phyloP scores from a whole-genome alignment of 768 basidiomycete genomes.

The Calvatia gigantea region DNA sequence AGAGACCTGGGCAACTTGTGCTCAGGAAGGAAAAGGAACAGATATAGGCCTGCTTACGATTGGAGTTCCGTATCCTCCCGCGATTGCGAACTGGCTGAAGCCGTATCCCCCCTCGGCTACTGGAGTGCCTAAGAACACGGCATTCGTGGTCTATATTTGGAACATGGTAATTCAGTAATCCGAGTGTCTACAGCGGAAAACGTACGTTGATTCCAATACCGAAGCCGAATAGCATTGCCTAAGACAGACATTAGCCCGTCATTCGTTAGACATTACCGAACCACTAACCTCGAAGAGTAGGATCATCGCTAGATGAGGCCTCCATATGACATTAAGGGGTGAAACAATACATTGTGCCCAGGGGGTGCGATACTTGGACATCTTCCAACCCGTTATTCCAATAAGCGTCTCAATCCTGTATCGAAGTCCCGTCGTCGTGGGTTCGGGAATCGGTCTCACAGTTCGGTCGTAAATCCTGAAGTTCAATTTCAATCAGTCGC shows the following conservation, averaged over 20 bases:
- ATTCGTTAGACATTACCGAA: constrained; percentile 52
- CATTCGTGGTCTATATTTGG: constrained; percentile 31
- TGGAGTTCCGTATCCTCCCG: constrained; percentile 9
- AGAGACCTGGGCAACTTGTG: constrained; percentile 25
- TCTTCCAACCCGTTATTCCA: constrained; percentile 48
- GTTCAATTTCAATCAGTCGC: constrained; percentile 36
- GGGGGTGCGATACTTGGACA: constrained; percentile 27
- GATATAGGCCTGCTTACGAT: background rate
- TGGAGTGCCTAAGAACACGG: constrained; percentile 19
- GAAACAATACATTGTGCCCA: background rate
- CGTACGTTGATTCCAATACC: constrained; percentile 32
- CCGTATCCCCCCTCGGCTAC: constrained; percentile 2
- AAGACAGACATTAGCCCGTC: constrained; percentile 45
- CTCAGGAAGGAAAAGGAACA: constrained; percentile 28
- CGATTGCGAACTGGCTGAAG: constrained; percentile 11
- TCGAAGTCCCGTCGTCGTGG: constrained; percentile 32
- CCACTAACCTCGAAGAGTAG: constrained; percentile 44
- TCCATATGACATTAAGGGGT: constrained; percentile 56
- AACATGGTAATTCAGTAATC: constrained; percentile 28
- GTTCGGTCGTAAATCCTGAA: constrained; percentile 52
- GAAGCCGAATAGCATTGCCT: constrained; percentile 36
- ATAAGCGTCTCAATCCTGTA: constrained; percentile 49
- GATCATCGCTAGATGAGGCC: constrained; percentile 38
- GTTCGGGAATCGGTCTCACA: constrained; percentile 36
- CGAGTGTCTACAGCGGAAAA: background rate